Conservation (phyloP, 1,139 yeast species). For the Debaryomycetaceae sp. region DNA sequence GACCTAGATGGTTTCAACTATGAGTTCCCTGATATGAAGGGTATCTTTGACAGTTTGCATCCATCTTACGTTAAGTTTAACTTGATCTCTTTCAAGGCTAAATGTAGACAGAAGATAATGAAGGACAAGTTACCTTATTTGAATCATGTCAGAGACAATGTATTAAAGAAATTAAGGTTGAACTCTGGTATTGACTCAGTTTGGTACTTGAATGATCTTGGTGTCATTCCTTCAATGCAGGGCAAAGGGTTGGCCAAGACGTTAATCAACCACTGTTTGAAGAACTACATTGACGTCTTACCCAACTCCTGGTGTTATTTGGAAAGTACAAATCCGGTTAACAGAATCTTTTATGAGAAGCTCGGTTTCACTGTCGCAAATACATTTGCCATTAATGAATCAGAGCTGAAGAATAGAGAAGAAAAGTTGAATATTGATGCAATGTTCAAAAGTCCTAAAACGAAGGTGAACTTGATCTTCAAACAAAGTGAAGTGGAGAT, state of each 20-base stretch:
- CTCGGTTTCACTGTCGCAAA: constrained; percentile 45
- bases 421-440: constrained; percentile 35
- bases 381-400: constrained; percentile 42
- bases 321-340: constrained; percentile 51
- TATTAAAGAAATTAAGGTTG: constrained; percentile 14
- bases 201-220: constrained; percentile 42
- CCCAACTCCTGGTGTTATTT: constrained; percentile 31
- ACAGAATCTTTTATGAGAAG: constrained; percentile 46
- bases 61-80: constrained; percentile 32
- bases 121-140: constrained; percentile 34
- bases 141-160: constrained; percentile 28
- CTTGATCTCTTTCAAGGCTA: constrained; percentile 30
- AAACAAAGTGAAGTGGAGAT: neutral
- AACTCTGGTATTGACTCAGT: constrained; percentile 15
- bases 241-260: constrained; percentile 39
- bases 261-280: constrained; percentile 28
- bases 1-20: constrained; percentile 23
- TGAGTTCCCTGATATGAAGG: constrained; percentile 17
- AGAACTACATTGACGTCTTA: constrained; percentile 13
- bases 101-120: constrained; percentile 33
- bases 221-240: constrained; percentile 37
- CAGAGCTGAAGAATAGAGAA: constrained; percentile 13
- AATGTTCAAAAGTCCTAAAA: constrained; percentile 24
- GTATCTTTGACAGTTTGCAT: constrained; percentile 20
- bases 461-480: neutral